phyloP scores from a whole-genome alignment of 1,284 basidiomycete genomes.

The Pseudozyma sp. region DNA sequence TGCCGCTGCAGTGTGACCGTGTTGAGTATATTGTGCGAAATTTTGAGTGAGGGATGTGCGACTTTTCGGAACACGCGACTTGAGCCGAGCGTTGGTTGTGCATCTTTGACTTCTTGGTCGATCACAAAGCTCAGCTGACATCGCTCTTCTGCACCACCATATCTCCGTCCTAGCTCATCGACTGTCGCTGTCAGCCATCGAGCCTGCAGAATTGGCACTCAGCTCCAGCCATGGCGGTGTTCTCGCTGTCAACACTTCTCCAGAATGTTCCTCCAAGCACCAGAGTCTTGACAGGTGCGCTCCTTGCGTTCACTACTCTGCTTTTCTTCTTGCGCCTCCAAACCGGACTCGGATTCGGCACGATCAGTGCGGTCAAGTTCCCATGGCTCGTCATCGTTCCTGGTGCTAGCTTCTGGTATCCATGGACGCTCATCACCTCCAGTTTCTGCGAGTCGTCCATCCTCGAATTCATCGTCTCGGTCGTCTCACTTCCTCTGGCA shows the following conservation, averaged over 20 bases:
- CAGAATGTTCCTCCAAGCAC: slow-evolving; percentile 46
- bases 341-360: slow-evolving; percentile 62
- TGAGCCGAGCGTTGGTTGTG: not conserved
- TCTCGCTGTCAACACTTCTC: slow-evolving; percentile 45
- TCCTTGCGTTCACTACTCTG: slow-evolving; percentile 41
- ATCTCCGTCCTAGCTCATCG: too few species aligned
- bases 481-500: slow-evolving; percentile 83
- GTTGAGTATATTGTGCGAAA: not conserved
- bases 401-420: slow-evolving; percentile 83
- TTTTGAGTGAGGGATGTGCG: not conserved
- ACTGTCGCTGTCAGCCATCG: too few species aligned
- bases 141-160: too few species aligned
- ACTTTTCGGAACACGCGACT: not conserved
- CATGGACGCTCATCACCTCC: slow-evolving; percentile 88
- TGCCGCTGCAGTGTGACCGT: not conserved
- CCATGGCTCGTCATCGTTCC: slow-evolving; percentile 88
- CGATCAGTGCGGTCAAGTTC: slow-evolving; percentile 70
- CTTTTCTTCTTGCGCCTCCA: slow-evolving; percentile 52
- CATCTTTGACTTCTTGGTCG: not conserved
- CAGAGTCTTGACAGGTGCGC: slow-evolving; percentile 36
- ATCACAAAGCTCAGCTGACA: not conserved
- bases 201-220: too few species aligned
- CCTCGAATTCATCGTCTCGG: slow-evolving; percentile 83
- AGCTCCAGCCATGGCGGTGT: slow-evolving; percentile 43
- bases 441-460: slow-evolving; percentile 86